Percentiles rank a stretch among this genome's conserved stretches.
These are phyloP conservation scores for Dillenia suffruticosa DNA, from an alignment of 164 flowering plant species.

Conservation along the genomic window DNA sequence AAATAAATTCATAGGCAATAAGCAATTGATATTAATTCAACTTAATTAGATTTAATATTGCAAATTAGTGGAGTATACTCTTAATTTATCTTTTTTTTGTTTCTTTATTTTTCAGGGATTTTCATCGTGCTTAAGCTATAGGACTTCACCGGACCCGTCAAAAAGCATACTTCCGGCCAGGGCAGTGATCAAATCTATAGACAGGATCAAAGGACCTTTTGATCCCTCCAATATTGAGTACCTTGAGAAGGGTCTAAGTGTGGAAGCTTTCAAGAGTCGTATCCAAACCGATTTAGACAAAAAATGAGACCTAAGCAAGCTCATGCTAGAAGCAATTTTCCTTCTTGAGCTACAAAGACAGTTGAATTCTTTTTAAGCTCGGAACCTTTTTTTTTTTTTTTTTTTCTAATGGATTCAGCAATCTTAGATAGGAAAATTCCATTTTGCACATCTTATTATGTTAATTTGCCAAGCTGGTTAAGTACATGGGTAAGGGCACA, in stretches of 20 bases:
- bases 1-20: not conserved
- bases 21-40: not conserved
- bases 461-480: no score
- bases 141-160: constrained; percentile 65
- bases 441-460: no score
- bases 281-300: constrained; percentile 1
- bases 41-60: not conserved
- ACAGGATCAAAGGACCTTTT: constrained; percentile 72
- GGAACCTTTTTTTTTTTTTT: no score
- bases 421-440: no score
- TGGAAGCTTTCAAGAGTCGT: constrained; percentile 45
- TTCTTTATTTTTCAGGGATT: constrained; percentile 50
- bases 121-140: constrained; percentile 66
- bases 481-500: no score
- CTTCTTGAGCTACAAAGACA: no score
- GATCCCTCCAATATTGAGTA: constrained; percentile 62
- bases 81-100: not conserved
- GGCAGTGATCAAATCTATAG: constrained; percentile 61
- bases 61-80: no score
- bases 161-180: constrained; percentile 70
- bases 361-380: no score
- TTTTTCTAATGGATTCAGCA: no score
- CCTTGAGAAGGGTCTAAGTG: constrained; percentile 52
- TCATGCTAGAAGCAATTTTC: no score
- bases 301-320: no score